Base-by-base conservation (phyloP, 768 basidiomycete species). In the Tricholoma matsutake region DNA sequence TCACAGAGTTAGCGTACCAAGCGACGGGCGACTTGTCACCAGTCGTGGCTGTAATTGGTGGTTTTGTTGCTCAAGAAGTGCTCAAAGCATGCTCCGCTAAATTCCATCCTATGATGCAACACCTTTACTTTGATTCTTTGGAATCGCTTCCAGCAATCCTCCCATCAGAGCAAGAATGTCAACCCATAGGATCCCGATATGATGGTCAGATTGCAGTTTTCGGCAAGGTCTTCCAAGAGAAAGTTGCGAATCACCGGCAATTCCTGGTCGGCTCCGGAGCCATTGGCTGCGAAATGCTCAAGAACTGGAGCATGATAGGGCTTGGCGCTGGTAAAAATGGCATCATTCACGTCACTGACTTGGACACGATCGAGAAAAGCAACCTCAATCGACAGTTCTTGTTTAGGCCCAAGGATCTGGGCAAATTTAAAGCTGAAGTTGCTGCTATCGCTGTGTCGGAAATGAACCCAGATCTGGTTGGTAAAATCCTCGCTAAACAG, bases 291-390 rank as follows among this genome's bases (percentile, higher is more conserved):
- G 97, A 99, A 78, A 98, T 98, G 97, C 78, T 99, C 68, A 99
- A 99, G 82, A 99, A 98, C 75, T 99, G 97, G 97, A 91, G 92
- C 65, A 92, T 98, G 94, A 96, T 98, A 83, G 97, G 97, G 62
- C 78, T 99, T 51, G 96, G 85, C 6, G 84, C 88, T 31, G 92
- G 92, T 10, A 79, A 84, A 14, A 80, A 86, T 43, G 97, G 92
- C 9, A 76, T 82, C 56, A 92, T 99, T 59, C 87, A 96, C 67
- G 93, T 98, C 59, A 98, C 97, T 5, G 97, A 99, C 74, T 75
- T 99, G 68, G 97, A 99, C 74, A 98, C 96, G 31, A 99, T 99
- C 71, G 97, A 99, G 80, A 99, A 99, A 84, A 95, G 92, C 68
- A 99, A 99, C 74, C 76, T 99, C 58, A 99, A 99, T 75, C 81